These are phyloP conservation scores for Aspergillus conjunctus DNA, from an alignment of 495 filamentous ascomycete genomes.

Conservation along the genomic window DNA sequence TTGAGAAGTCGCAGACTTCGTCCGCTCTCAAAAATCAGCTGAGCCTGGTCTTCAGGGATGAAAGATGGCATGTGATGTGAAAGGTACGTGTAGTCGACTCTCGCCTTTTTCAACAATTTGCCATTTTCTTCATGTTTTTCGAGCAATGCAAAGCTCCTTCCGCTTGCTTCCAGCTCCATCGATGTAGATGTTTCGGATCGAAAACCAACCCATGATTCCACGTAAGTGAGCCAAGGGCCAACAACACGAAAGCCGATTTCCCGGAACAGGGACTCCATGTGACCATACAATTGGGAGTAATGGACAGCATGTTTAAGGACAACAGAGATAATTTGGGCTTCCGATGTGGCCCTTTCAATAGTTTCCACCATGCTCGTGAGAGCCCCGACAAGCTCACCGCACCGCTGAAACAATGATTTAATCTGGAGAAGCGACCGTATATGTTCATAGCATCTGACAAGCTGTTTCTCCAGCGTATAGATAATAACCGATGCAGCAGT, in stretches of 20 bases:
- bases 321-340: constrained; percentile 69
- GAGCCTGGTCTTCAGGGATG: constrained; percentile 63
- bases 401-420: constrained; percentile 63
- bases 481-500: constrained; percentile 39
- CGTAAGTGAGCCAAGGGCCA: constrained; percentile 67
- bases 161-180: constrained; percentile 45
- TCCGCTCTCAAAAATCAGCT: constrained; percentile 74
- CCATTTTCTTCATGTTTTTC: constrained; percentile 50
- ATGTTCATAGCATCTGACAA: constrained; percentile 28
- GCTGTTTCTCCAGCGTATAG: constrained; percentile 42
- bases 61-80: constrained; percentile 66
- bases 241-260: constrained; percentile 67
- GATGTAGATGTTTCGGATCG: constrained; percentile 54
- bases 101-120: constrained; percentile 56
- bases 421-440: constrained; percentile 61
- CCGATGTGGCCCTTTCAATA: constrained; percentile 54
- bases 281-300: constrained; percentile 61
- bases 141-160: constrained; percentile 61
- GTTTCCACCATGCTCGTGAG: constrained; percentile 61
- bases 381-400: constrained; percentile 61
- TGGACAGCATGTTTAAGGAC: constrained; percentile 65
- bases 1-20: constrained; percentile 74
- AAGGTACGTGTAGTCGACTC: constrained; percentile 62
- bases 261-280: constrained; percentile 63
- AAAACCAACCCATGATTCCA: constrained; percentile 79